Conservation (phyloP, 192 early-diverging fungal genomes). For the Coemansia sp. region DNA sequence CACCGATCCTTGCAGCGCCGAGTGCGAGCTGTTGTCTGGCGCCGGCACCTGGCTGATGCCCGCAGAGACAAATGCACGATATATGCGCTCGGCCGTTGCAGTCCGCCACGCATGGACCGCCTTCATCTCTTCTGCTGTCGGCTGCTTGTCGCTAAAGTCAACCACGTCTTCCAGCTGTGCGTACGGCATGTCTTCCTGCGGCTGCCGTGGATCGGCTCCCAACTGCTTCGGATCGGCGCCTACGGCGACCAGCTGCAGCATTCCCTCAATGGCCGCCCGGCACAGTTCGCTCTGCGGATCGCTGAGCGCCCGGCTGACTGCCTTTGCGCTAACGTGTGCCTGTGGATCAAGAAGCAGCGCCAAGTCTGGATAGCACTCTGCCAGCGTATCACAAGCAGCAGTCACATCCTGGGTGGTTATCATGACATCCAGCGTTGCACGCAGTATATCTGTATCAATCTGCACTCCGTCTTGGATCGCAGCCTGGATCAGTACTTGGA, state of each 20-base stretch:
- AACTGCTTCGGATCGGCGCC: constrained; percentile 23
- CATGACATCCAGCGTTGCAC: constrained; percentile 17
- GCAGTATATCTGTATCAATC: constrained; percentile 5
- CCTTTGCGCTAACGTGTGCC: not conserved
- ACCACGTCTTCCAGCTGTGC: constrained; percentile 24
- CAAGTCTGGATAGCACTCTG: constrained; percentile 21
- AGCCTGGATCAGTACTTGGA: constrained; percentile 24
- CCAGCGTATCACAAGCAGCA: constrained; percentile 35
- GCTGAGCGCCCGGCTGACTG: not conserved
- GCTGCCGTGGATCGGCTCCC: not conserved
- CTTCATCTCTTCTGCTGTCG: not conserved
- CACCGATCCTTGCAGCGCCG: constrained; percentile 37
- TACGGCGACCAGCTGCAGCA: constrained; percentile 18
- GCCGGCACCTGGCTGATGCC: constrained; percentile 40
- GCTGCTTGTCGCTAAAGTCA: constrained; percentile 2
- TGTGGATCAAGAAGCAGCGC: constrained; percentile 28
- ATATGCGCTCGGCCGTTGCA: constrained; percentile 38
- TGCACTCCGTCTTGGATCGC: constrained; percentile 19
- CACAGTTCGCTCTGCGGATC: constrained; percentile 6
- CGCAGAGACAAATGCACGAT: constrained; percentile 30
- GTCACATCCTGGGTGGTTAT: constrained; percentile 15
- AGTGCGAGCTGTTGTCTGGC: constrained; percentile 17
- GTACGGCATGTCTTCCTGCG: constrained; percentile 15
- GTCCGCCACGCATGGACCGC: constrained; percentile 25
- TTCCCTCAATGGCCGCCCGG: constrained; percentile 9